phyloP scores from a whole-genome alignment of 148 eudicot species.

The Silene conica region DNA sequence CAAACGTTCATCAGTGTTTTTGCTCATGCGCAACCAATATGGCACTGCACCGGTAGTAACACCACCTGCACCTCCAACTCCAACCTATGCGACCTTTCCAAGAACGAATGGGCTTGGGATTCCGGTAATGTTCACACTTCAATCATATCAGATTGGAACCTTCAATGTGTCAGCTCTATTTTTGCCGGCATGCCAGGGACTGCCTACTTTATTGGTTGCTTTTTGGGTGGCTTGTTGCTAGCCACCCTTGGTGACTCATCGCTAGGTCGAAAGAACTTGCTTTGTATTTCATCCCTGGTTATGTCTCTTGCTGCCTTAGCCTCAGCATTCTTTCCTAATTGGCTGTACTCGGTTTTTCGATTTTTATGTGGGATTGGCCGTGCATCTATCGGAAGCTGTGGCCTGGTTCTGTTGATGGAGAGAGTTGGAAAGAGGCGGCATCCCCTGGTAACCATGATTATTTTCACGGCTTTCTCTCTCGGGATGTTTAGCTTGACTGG shows the following conservation, averaged over 20 bases:
- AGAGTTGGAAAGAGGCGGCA: constrained; percentile 22
- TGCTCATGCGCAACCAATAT: too few species aligned
- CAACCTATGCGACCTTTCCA: constrained; percentile 15
- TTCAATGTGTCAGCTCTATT: constrained; percentile 18
- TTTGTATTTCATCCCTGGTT: constrained; percentile 14
- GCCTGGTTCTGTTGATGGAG: constrained; percentile 20
- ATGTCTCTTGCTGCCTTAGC: constrained; percentile 26
- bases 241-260: constrained; percentile 19
- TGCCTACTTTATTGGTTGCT: constrained; percentile 15
- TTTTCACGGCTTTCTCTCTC: too few species aligned
- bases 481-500: not conserved
- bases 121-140: constrained; percentile 7
- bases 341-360: constrained; percentile 20
- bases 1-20: too few species aligned
- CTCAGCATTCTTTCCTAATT: constrained; percentile 23
- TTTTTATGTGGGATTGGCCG: constrained; percentile 23
- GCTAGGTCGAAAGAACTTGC: constrained; percentile 23
- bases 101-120: constrained; percentile 19
- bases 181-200: not conserved
- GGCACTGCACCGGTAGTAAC: too few species aligned
- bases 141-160: constrained; percentile 1
- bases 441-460: not conserved
- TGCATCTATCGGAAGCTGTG: constrained; percentile 17
- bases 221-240: constrained; percentile 13
- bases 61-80: constrained; percentile 4